A percentile compares a stretch with the other conserved stretches of the same genome.
Conservation (phyloP, 2,329 filamentous ascomycete species). For the Aspergillus phoenicis region DNA sequence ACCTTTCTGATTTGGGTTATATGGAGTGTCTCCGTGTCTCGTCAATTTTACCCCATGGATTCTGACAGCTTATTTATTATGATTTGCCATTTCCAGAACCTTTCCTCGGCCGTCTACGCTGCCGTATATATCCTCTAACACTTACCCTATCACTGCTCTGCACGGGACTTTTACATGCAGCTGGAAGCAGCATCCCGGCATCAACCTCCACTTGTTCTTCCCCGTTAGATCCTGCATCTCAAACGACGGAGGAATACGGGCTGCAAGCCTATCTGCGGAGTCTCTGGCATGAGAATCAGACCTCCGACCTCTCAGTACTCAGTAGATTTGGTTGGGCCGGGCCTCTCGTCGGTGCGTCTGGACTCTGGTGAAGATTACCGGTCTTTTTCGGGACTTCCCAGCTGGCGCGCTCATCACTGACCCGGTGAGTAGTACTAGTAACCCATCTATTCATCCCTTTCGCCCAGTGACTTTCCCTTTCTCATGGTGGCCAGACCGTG, state of each 20-base stretch:
- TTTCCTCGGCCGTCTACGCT: constrained; percentile 16
- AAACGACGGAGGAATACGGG: constrained; percentile 7
- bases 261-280: neutral
- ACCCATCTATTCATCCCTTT: constrained; percentile 3
- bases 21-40: constrained; percentile 20
- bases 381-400: neutral
- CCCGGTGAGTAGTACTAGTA: constrained; percentile 6
- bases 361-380: constrained; percentile 3
- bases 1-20: constrained; percentile 21
- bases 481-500: constrained; percentile 6
- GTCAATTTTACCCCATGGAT: constrained; percentile 13
- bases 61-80: constrained; percentile 8
- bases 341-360: constrained; percentile 1
- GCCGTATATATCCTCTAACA: constrained; percentile 14
- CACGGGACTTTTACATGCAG: constrained; percentile 15
- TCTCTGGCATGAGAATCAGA: neutral
- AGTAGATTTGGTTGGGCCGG: constrained; percentile 9
- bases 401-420: neutral
- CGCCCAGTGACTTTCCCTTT: constrained; percentile 3
- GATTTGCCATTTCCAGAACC: constrained; percentile 24
- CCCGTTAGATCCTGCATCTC: constrained; percentile 6
- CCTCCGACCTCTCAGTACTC: neutral
- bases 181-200: constrained; percentile 15
- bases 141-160: constrained; percentile 17
- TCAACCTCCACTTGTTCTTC: constrained; percentile 10